A percentile compares a stretch with the other conserved stretches of the same genome.
Evolutionary conservation across 768 basidiomycete genomes (phyloP).

Genomic region (Cyclocybe aegerita): DNA sequence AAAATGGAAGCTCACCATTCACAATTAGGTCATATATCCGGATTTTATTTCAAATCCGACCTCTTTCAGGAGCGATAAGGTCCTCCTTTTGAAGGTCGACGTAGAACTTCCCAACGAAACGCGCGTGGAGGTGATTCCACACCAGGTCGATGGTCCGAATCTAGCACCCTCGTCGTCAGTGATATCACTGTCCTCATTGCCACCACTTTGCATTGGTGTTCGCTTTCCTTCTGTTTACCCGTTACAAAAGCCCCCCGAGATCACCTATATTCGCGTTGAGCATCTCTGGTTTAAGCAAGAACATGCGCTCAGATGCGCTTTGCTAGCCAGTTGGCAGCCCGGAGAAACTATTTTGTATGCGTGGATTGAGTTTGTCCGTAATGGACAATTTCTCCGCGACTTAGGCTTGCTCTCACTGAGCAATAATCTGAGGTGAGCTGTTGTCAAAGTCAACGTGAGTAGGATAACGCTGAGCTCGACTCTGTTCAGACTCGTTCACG

Average conservation of each 20-base stretch:
- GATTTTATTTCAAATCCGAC: constrained; percentile 5
- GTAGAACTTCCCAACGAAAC: constrained; percentile 7
- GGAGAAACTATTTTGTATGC: constrained; percentile 59
- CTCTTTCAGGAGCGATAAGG: background rate
- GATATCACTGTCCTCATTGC: constrained; percentile 46
- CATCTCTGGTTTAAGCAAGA: constrained; percentile 55
- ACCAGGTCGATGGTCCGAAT: background rate
- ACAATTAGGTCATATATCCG: constrained; percentile 5
- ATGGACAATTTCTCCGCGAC: constrained; percentile 55
- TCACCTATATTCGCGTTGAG: constrained; percentile 50
- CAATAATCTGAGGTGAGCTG: too few species aligned
- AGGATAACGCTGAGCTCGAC: background rate
- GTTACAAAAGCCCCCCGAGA: constrained; percentile 43
- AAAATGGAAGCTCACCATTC: background rate
- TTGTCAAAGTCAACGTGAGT: too few species aligned
- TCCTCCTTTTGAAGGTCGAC: constrained; percentile 1
- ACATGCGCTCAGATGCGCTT: constrained; percentile 31
- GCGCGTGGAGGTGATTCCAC: constrained; percentile 2
- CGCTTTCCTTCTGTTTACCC: constrained; percentile 55
- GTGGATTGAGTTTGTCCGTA: constrained; percentile 71
- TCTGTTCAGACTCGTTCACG: constrained; percentile 45
- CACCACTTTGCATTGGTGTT: constrained; percentile 57
- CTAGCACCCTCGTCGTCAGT: constrained; percentile 9
- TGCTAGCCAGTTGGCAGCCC: constrained; percentile 56
- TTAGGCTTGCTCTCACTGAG: constrained; percentile 30